Evolutionary conservation across 176 grass and related monocot species (phyloP), one percentile per base, ranked within the genome.

Genomic region (Typha latifolia): DNA sequence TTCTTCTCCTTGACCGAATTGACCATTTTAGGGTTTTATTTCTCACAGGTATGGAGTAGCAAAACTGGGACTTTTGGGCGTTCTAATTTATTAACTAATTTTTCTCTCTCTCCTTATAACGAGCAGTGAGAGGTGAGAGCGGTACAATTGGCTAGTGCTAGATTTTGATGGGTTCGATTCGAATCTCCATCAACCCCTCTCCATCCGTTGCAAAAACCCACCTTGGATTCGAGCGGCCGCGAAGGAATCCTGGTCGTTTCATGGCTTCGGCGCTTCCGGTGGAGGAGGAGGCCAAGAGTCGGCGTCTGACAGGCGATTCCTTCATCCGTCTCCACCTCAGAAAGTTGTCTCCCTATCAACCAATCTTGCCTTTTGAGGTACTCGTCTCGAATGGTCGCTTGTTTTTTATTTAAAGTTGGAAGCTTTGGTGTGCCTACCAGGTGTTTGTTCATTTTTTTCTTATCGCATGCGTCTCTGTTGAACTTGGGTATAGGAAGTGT

Each of bases 261-360:
- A 84, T 75, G 75, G 81, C 75, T 12, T 74, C 81, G 18, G 48
- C 81, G 24, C 29, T 84, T 49, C 75, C 75, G 16, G 21, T 79
- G 63, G 81, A 84, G 81, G 72, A 74, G 43, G 55, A 74, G 20
- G 69, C 48, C 13, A 14, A 64, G 21, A 71, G 61, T 26, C 26
- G 32, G 15, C 61, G 68, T 55, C 49, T 79, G n/a, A 74, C 49
- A 18, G 94, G 89, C 3, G 89, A 84, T 66, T 99, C 85, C 51
- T 99, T 99, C 83, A 84, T 90, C 64, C 83, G 94, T 6, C 66
- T 48, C 70, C 94, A 99, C 67, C 86, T 99, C 53, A 82, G 67
- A 77, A 84, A 69, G 59, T 83, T 97, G 14, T 64, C 82, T 2
- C 89, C 94, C 18, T 97, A 99, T 73, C 94, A 99, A 66, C 86